phyloP scores from a whole-genome alignment of 306 rosid genomes.

The Glycine tomentella region DNA sequence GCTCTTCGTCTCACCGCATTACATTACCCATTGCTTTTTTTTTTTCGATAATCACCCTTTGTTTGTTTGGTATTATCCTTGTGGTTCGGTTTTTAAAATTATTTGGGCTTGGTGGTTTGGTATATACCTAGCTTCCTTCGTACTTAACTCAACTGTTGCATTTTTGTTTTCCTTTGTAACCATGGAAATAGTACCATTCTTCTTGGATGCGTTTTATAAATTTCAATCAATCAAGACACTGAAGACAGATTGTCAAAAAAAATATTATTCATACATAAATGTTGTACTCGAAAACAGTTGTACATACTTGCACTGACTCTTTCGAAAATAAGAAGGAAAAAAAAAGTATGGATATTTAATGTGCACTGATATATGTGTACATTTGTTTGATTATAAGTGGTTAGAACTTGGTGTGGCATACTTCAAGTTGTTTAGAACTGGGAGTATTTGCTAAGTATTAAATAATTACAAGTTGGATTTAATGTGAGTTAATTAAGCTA shows the following conservation, averaged over 20 bases:
- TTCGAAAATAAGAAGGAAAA: background rate
- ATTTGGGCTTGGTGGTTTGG: conserved; percentile 35
- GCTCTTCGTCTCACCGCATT: conserved; percentile 17
- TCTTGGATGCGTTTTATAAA: background rate
- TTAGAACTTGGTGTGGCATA: background rate
- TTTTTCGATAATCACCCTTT: no score
- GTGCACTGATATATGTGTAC: background rate
- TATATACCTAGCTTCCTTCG: conserved; percentile 25
- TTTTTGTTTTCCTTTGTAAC: no score
- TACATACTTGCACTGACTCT: background rate
- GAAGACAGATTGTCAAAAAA: background rate
- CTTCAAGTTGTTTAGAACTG: no score
- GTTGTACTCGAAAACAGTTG: background rate
- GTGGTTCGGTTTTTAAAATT: background rate
- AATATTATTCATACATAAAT: no score
- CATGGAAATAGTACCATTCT: conserved; percentile 13
- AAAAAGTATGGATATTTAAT: background rate
- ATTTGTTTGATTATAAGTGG: background rate
- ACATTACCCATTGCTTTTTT: background rate
- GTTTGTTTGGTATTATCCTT: no score
- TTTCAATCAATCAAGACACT: no score
- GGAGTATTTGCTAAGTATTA: no score
- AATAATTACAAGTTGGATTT: background rate
- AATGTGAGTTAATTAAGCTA: no score
- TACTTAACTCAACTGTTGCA: conserved; percentile 1